Base-by-base conservation (phyloP, 1,284 basidiomycete genomes). In the Abortiporus biennis region DNA sequence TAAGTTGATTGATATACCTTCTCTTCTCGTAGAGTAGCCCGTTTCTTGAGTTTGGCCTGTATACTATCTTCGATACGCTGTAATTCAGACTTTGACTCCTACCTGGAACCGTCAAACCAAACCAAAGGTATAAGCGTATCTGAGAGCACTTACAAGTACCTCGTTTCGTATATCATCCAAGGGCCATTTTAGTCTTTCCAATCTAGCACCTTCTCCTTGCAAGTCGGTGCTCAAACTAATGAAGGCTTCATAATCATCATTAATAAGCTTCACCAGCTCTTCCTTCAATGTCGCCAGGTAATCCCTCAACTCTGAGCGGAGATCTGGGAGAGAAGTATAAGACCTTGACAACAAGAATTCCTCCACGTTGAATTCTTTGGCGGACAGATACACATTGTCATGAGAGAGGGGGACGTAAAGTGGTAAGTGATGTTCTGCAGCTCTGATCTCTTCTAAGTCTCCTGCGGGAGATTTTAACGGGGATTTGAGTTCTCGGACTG, bases 171-270 rank as follows among this genome's bases (percentile, higher is more conserved):
- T 61, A 15, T 67, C 68, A 8, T 56, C 64, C 36, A 95, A 57
- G 1, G 92, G 92, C 25, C 61, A 59, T 54, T 80, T 77, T 42
- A 95, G 61, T 41, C 74, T 68, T 48, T 77, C 72, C 53, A 94
- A 59, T 47, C 88, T 71, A 36, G 71, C 69, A 2, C 88, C 89
- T 62, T 96, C 92, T 23, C 86, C 90, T 47, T 81, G 73, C 49
- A 96, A 61, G 52, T 93, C 90, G 2, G 88, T 93, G 50, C 93
- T 94, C 19, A 99, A 72, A 52, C 88, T 92, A 51, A 99, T 96
- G 62, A 98, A 98, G 34, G 93, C 93, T 61, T 93, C 92, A 62
- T 98, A 98, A 65, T 98, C 94, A 56, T 93, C 86, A 61, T 99
- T 97, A 63, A 99, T 97, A 57, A 98, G 80, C 56, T 82, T 83